phyloP scores from a whole-genome alignment of 805 yeast genomes.

The Yamadazyma tumulicola region DNA sequence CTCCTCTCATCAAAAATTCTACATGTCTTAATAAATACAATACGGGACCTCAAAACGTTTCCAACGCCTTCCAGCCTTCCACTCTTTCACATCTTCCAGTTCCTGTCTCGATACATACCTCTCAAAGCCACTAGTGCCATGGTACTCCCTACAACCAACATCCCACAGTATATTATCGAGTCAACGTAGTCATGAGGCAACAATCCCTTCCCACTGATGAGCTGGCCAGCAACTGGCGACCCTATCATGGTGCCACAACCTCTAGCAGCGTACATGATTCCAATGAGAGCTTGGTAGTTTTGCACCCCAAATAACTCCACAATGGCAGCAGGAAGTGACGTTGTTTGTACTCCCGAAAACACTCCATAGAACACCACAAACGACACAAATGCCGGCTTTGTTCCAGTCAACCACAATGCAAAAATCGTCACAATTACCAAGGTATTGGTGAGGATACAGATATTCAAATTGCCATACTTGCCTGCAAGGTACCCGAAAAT shows the following conservation, averaged over 20 bases:
- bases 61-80: too few species aligned
- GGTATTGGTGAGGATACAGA: constrained; percentile 16
- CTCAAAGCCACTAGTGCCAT: constrained; percentile 2
- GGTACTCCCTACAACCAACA: constrained; percentile 14
- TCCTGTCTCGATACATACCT: neutral
- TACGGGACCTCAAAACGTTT: too few species aligned
- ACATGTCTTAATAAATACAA: too few species aligned
- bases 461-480: constrained; percentile 17
- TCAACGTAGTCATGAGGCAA: constrained; percentile 18
- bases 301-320: constrained; percentile 30
- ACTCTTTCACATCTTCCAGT: neutral
- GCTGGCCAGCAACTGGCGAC: constrained; percentile 31
- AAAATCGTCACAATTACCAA: constrained; percentile 15
- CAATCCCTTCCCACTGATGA: constrained; percentile 16
- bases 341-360: constrained; percentile 31
- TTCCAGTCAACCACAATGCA: constrained; percentile 18
- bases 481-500: constrained; percentile 18
- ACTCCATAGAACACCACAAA: constrained; percentile 33
- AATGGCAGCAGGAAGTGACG: constrained; percentile 29
- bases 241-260: constrained; percentile 33
- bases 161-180: constrained; percentile 27
- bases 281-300: constrained; percentile 29
- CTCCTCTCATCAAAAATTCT: too few species aligned
- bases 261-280: constrained; percentile 30
- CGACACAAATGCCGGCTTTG: constrained; percentile 21